phyloP scores from a whole-genome alignment of 257 asterid genomes.

The Solanum sejunctum region DNA sequence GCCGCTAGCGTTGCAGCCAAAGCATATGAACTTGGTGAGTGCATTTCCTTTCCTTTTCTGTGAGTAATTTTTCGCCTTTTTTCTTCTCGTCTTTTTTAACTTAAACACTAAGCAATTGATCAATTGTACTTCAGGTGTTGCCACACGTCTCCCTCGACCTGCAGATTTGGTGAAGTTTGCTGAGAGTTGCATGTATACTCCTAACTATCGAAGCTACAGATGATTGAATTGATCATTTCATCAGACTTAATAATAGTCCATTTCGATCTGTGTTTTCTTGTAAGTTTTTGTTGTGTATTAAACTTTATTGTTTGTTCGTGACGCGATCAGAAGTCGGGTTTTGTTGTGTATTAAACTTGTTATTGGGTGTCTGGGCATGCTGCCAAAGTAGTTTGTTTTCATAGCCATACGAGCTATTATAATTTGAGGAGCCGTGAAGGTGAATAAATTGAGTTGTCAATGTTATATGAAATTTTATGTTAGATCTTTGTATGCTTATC shows the following conservation, averaged over 20 bases:
- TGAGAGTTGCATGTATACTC: conserved; percentile 97
- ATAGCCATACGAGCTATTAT: neutral
- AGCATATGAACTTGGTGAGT: conserved; percentile 91
- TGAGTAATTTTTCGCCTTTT: neutral
- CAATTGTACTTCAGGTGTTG: conserved; percentile 40
- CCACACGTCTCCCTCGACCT: conserved; percentile 87
- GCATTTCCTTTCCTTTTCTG: neutral
- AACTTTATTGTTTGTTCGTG: neutral
- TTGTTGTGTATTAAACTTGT: neutral
- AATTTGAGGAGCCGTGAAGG: neutral
- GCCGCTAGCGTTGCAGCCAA: conserved; percentile 98
- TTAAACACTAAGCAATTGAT: neutral
- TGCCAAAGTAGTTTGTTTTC: neutral
- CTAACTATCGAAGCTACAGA: conserved; percentile 73
- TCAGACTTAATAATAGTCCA: neutral
- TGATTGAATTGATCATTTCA: conserved; percentile 10
- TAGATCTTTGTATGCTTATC: neutral
- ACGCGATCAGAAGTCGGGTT: neutral
- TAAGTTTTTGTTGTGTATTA: neutral
- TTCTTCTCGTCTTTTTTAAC: neutral
- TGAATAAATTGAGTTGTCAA: neutral
- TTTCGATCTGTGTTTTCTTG: neutral
- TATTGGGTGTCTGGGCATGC: neutral
- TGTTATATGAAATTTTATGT: neutral
- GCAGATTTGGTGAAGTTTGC: conserved; percentile 76